Conservation (phyloP, 345 rosid genomes). For the Brassica carinata region DNA sequence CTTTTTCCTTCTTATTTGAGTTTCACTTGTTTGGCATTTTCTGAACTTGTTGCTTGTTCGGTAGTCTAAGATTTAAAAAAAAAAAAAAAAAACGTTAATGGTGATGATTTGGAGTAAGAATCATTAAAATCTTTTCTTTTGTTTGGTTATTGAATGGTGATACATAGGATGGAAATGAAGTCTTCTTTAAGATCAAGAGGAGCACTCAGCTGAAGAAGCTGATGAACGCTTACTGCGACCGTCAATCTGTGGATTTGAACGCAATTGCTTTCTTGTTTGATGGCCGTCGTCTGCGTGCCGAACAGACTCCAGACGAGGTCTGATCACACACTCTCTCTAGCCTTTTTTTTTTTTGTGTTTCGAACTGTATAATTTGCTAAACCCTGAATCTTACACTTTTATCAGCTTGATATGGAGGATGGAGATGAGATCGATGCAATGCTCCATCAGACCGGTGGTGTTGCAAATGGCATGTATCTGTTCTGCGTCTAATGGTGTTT, state of each 20-base stretch:
- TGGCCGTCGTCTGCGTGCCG: constrained; percentile 82
- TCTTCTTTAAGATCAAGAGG: constrained; percentile 83
- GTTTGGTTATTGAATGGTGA: constrained; percentile 4
- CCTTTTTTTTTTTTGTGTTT: too few species aligned
- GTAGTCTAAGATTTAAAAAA: not conserved
- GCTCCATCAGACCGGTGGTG: constrained; percentile 88
- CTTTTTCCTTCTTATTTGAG: not conserved
- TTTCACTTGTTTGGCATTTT: not conserved
- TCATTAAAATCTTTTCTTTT: not conserved
- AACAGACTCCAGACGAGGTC: constrained; percentile 98
- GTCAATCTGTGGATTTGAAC: constrained; percentile 74
- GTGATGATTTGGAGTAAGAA: constrained; percentile 10
- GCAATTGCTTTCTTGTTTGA: constrained; percentile 87
- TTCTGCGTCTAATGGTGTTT: constrained; percentile 23
- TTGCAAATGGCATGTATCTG: constrained; percentile 32
- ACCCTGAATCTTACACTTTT: not conserved
- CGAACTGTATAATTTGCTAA: not conserved
- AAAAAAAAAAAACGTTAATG: not conserved
- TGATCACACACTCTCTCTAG: not conserved
- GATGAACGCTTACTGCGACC: constrained; percentile 82
- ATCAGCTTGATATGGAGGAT: constrained; percentile 87
- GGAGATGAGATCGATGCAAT: constrained; percentile 91
- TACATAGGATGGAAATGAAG: constrained; percentile 84
- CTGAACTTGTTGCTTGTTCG: not conserved
- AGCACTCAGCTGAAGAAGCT: constrained; percentile 79